Evolutionary conservation across 306 rosid genomes (phyloP).

Genomic region (Quercus engelmannii): DNA sequence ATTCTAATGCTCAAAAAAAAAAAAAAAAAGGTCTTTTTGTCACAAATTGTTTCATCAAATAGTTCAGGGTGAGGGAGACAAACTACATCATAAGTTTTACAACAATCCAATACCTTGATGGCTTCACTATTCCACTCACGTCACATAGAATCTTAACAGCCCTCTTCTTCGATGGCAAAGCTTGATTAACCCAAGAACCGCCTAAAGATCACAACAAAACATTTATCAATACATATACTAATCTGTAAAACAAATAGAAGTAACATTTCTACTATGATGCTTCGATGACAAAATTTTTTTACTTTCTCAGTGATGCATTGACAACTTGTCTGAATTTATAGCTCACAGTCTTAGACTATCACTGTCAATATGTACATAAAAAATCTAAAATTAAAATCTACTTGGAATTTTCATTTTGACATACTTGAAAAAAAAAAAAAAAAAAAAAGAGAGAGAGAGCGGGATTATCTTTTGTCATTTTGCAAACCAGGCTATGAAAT

Average conservation of each 20-base stretch:
- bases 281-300: not conserved
- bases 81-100: too few relatives aligned
- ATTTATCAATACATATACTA: not conserved
- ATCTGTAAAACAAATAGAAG: not conserved
- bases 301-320: not conserved
- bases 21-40: not conserved
- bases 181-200: constrained; percentile 45
- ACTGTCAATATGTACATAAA: too few relatives aligned
- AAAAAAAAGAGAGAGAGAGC: not conserved
- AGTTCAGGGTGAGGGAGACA: too few relatives aligned
- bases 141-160: constrained; percentile 44
- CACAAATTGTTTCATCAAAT: not conserved
- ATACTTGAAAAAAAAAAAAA: not conserved
- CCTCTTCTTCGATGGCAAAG: constrained; percentile 60
- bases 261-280: not conserved
- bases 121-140: constrained; percentile 45
- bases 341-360: not conserved
- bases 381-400: not conserved
- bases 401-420: not conserved
- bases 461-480: not conserved
- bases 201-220: constrained; percentile 22
- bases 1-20: too few relatives aligned
- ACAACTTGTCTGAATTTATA: not conserved
- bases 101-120: constrained; percentile 35
- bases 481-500: not conserved